Evolutionary conservation across 176 grass and related monocot species (phyloP).

Genomic region (Rhynchospora tenuis): DNA sequence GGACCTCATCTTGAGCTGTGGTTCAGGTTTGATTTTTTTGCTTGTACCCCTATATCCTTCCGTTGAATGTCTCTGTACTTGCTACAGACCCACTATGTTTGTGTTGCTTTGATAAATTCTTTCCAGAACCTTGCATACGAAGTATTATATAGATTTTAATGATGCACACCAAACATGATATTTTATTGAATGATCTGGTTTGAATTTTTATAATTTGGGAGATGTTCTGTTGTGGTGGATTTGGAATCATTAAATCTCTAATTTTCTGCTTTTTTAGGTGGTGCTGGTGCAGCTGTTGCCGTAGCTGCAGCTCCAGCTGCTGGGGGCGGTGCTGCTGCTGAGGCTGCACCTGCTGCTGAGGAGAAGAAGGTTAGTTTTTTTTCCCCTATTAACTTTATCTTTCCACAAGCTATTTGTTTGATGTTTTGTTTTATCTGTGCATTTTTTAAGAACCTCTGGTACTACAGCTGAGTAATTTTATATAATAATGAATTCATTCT

Average conservation of each 20-base stretch:
- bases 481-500: not conserved
- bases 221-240: not conserved
- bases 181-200: not conserved
- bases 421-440: not conserved
- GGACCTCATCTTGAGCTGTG: constrained; percentile 71
- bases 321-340: constrained; percentile 29
- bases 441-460: not conserved
- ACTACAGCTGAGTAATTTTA: not conserved
- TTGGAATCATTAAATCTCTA: not conserved
- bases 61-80: not conserved
- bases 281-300: constrained; percentile 47
- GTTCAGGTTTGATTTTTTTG: constrained; percentile 53
- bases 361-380: constrained; percentile 56
- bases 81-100: too few species aligned
- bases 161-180: not conserved
- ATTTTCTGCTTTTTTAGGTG: constrained; percentile 28
- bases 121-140: not conserved
- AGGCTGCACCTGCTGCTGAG: constrained; percentile 42
- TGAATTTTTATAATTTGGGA: not conserved
- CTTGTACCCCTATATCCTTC: not conserved
- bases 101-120: not conserved
- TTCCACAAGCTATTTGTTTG: not conserved
- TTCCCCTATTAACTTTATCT: not conserved
- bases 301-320: constrained; percentile 44
- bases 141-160: not conserved